Evolutionary conservation across 345 rosid species (phyloP), one percentile per base, ranked within the genome.

Genomic region (Eucalyptus cloeziana): DNA sequence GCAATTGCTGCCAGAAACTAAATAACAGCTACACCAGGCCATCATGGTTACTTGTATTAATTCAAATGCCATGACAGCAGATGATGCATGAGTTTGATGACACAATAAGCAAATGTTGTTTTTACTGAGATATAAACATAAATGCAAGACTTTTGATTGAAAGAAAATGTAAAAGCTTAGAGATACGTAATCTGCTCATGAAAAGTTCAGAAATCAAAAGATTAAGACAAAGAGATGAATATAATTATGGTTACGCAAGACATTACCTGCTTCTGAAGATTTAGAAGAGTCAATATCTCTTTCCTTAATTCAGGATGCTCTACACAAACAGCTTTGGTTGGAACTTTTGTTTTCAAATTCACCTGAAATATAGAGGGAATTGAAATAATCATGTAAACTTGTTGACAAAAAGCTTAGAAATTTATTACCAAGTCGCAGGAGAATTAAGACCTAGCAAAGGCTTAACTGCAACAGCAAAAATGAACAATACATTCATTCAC

Each of bases 271-370:
- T 98, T 98, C 92, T 98, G 99, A 91, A 98, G 98, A 95, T 95
- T 98, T 71, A 96, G 91, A 56, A 96, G 92, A 71, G 96, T 95
- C 91, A 96, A 88, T 87, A 98, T 95, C 92, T 98, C 99, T 91
- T 96, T 97, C 88, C 99, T 95, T 90, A 98, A 87, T 91, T 98
- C 98, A 89, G 96, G 99, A 94, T 96, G 99, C 95, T 96, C 98
- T 1, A 95, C 98, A 92, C 99, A 98, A 91, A 98, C 99, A 89
- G 98, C 97, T 94, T 96, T 98, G 6, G 99, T 98, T 86, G 98
- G 99, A 86, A 98, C 97, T 91, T 94, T 95, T 89, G 98, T 99
- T 92, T 97, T 96, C 90, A 97, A 92, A 93, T 95, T 96, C 88
- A 97, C 96, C 99, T 96, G 96, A 87, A 54, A 50, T 33, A 62